Evolutionary conservation across 805 yeast genomes (phyloP).

Genomic region (Phaffomyces antillensis): DNA sequence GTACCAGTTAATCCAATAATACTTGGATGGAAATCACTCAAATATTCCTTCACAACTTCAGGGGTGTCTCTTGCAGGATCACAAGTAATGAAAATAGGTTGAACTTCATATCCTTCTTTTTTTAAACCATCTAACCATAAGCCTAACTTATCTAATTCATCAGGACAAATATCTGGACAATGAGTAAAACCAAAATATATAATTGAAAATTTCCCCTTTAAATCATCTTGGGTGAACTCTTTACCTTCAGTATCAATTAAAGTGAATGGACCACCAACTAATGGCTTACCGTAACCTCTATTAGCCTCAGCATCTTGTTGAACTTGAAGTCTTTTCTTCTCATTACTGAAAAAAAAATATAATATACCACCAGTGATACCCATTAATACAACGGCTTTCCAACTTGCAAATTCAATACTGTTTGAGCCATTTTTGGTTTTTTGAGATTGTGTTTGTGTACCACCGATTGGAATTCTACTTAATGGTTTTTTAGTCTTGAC

Average conservation of each 20-base stretch:
- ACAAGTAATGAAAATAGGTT: slow-evolving; percentile 90
- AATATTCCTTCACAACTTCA: slow-evolving; percentile 72
- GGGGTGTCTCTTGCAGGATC: slow-evolving; percentile 96
- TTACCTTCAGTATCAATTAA: slow-evolving; percentile 66
- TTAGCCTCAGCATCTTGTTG: slow-evolving; percentile 79
- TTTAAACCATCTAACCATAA: slow-evolving; percentile 54
- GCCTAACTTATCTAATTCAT: slow-evolving; percentile 89
- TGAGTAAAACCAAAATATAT: slow-evolving; percentile 96
- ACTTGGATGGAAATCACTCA: slow-evolving; percentile 83
- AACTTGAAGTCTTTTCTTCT: slow-evolving; percentile 66
- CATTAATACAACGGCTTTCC: slow-evolving; percentile 75
- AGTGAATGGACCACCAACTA: slow-evolving; percentile 85
- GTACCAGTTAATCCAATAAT: slow-evolving; percentile 90
- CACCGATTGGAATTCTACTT: slow-evolving; percentile 77
- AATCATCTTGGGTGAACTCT: slow-evolving; percentile 67
- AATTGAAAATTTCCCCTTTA: slow-evolving; percentile 73
- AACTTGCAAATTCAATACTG: slow-evolving; percentile 67
- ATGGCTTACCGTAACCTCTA: slow-evolving; percentile 85
- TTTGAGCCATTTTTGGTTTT: slow-evolving; percentile 29
- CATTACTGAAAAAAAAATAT: slow-evolving; percentile 64
- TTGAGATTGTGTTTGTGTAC: slow-evolving; percentile 28
- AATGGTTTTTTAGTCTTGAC: slow-evolving; percentile 47
- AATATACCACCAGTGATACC: slow-evolving; percentile 63
- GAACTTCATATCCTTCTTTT: slow-evolving; percentile 50
- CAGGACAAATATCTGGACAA: slow-evolving; percentile 98